Base-by-base conservation (phyloP, 2,329 filamentous ascomycete species). In the Trematosphaeria pertusa region DNA sequence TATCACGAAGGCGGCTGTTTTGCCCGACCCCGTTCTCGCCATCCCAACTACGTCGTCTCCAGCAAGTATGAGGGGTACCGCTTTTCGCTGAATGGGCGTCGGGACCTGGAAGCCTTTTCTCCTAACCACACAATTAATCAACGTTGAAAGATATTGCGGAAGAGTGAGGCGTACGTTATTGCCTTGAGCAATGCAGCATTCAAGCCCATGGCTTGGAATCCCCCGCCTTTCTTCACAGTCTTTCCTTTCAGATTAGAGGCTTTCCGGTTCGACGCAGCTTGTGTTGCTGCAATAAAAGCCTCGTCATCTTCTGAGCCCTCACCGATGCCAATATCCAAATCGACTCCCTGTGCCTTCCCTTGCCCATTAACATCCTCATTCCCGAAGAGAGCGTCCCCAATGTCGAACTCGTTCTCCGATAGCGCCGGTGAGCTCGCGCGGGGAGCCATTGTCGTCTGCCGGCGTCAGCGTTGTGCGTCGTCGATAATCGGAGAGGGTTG, bases 11-110 rank as follows among this genome's bases (percentile, higher is more conserved):
- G 94, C 94, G 1, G 92, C 94, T 1, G 95, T 99, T 78, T 99
- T 99, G 77, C 94, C 94, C 15, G 92, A 97, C 69, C 94, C 94
- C n/a, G 95, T 99, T 58, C 95, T 83, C 6, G 94, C 94, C 94
- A 99, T 99, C 58, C 92, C 95, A 18, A 99, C 93, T n/a, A 97
- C 89, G 80, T 99, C 94, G 74, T 91, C 89, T 43, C 88, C 84
- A 52, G 95, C 89, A 60, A 97, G 79, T 44, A 99, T 85, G 44
- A 97, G 79, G 3, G 94, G 95, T 37, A 99, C 96, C 2, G 94
- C 90, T 74, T 97, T 97, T 59, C 94, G 85, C 77, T 99, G 94
- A 72, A 99, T 99, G 0, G 94, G 94, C 0, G 94, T 99, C 3
- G 95, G 95, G 2, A 97, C 90, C 0, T 88, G 91, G 74, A 97